Evolutionary conservation across 176 grass and related monocot genomes (phyloP), one percentile per base, ranked within the genome.

Genomic region (Olyra latifolia): DNA sequence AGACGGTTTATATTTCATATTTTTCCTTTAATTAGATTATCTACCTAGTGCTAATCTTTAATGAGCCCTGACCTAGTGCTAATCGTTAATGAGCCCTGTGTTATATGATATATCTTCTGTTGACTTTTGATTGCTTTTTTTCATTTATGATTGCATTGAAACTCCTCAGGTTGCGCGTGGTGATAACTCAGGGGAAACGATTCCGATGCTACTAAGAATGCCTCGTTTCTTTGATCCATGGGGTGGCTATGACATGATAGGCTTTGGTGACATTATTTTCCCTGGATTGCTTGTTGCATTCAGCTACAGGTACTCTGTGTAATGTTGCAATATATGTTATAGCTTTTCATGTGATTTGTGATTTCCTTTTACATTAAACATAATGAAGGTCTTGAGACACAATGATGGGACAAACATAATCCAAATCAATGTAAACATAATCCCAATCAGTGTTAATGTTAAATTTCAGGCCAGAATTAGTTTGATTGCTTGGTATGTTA

Each of bases 231-330:
- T 95, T 91, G 95, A 98, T 91, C 92, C 95, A 77, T 98, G 95
- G 95, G 95, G 92, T 85, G 95, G 95, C 50, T 94, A 98, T 32
- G 95, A 98, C 77, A 98, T 98, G 95, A 98, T 98, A 81, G 95
- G 95, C 72, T 98, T 98, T 81, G 95, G 95, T 53, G 95, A 98
- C 75, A 95, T 98, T 83, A 87, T 95, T 69, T 98, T 98, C 81
- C 95, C 95, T 56, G 92, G 95, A 56, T 91, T 98, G 81, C 95
- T 98, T 71, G 86, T 98, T 76, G 95, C 90, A 32, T 95, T 98
- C 86, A 89, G 95, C 74, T 95, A 93, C 67, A 95, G 95, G 95
- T 98, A 86, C 19, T 76, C 27, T 79, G 25, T 45, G 63, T 24
- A 13, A 65, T 85, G 35, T 47, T 77, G 50, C 29, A 42, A 48